phyloP scores from a whole-genome alignment of 2,329 filamentous ascomycete species.

The Endocalyx cinctus region DNA sequence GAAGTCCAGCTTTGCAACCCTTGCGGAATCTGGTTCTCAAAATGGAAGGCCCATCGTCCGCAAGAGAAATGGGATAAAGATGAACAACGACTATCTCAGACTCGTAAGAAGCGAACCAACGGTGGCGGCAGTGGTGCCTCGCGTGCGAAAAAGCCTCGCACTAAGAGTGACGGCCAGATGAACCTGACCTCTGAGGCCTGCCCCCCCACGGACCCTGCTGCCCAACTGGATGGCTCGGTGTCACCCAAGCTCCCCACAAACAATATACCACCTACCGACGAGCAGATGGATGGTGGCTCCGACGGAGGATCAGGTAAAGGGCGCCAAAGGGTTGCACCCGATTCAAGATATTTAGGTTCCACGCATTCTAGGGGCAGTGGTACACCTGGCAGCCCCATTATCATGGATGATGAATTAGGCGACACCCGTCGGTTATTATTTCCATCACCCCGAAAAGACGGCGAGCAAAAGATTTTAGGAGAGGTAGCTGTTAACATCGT shows the following conservation, averaged over 20 bases:
- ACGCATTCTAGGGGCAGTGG: conserved; percentile 53
- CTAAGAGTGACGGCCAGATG: conserved; percentile 41
- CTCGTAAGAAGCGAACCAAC: conserved; percentile 44
- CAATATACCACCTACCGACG: conserved; percentile 9
- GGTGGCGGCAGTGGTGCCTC: conserved; percentile 35
- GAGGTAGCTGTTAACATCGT: conserved; percentile 52
- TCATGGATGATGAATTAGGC: conserved; percentile 48
- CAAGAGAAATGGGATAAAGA: conserved; percentile 75
- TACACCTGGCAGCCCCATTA: conserved; percentile 53
- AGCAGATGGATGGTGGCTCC: conserved; percentile 32
- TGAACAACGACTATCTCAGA: conserved; percentile 46
- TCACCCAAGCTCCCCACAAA: conserved; percentile 19
- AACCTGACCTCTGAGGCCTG: conserved; percentile 51
- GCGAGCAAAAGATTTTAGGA: conserved; percentile 56
- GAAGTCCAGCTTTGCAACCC: conserved; percentile 83
- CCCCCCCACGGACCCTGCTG: conserved; percentile 48
- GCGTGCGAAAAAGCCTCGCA: conserved; percentile 43
- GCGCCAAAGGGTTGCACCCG: conserved; percentile 8
- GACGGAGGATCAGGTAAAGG: conserved; percentile 18
- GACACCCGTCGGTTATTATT: conserved; percentile 68
- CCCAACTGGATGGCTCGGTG: conserved; percentile 37
- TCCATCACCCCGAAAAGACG: conserved; percentile 67
- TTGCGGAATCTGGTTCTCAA: conserved; percentile 93
- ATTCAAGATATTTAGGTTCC: conserved; percentile 32
- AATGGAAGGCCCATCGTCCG: conserved; percentile 80